Evolutionary conservation across 2,329 filamentous ascomycete species (phyloP).

Genomic region (Furcasterigmium furcatum): DNA sequence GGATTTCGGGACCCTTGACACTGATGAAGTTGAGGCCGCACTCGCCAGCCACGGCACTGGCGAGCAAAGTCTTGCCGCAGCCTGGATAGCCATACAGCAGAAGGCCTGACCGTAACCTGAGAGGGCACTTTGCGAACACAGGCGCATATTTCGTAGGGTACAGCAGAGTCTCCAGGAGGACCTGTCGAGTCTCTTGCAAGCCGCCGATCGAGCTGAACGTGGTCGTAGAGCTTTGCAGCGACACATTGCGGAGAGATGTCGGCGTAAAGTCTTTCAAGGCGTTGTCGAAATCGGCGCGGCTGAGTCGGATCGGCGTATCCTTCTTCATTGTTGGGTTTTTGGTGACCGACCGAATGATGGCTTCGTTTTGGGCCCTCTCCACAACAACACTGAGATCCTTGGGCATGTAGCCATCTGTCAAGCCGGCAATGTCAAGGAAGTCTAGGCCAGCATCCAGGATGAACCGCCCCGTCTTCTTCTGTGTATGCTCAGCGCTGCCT

Average conservation of each 20-base stretch:
- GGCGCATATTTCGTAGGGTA: slow-evolving; percentile 98
- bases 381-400: slow-evolving; percentile 86
- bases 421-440: slow-evolving; percentile 86
- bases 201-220: slow-evolving; percentile 93
- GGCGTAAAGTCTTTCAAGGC: slow-evolving; percentile 93
- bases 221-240: slow-evolving; percentile 86
- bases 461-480: slow-evolving; percentile 50
- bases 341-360: slow-evolving; percentile 79
- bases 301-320: slow-evolving; percentile 57
- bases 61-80: slow-evolving; percentile 93
- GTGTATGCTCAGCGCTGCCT: not conserved
- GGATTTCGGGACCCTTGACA: slow-evolving; percentile 95
- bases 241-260: slow-evolving; percentile 90
- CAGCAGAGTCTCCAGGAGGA: slow-evolving; percentile 90
- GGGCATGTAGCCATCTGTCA: slow-evolving; percentile 97
- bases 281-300: slow-evolving; percentile 72
- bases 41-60: slow-evolving; percentile 95
- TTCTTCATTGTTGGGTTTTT: slow-evolving; percentile 35
- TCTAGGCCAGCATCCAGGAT: slow-evolving; percentile 75
- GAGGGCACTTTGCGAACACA: slow-evolving; percentile 92
- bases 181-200: slow-evolving; percentile 78
- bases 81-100: slow-evolving; percentile 93
- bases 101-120: slow-evolving; percentile 89
- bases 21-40: slow-evolving; percentile 98
- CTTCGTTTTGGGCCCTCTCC: slow-evolving; percentile 84